Evolutionary conservation across 495 filamentous ascomycete genomes (phyloP).

Genomic region (Hypoxylon subgilvum): DNA sequence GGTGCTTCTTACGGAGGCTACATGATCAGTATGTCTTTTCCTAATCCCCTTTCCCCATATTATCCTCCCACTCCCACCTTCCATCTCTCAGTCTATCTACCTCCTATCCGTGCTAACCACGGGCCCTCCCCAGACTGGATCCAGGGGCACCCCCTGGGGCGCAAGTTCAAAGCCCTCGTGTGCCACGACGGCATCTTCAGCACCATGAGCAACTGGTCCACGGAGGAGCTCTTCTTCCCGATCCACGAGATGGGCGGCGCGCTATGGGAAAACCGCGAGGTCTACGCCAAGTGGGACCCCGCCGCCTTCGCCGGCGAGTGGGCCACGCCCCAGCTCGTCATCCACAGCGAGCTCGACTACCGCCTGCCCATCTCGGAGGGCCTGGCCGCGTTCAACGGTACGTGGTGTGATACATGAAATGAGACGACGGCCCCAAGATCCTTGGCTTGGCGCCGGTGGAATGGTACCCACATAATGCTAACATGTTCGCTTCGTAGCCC

Average conservation of each 20-base stretch:
- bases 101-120: conserved; percentile 23
- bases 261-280: conserved; percentile 73
- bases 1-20: conserved; percentile 89
- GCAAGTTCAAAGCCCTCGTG: conserved; percentile 87
- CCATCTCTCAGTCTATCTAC: too few relatives aligned
- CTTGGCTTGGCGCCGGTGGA: too few relatives aligned
- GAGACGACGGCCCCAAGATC: too few relatives aligned
- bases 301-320: conserved; percentile 68
- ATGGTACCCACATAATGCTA: neutral
- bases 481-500: conserved; percentile 47
- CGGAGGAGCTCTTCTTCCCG: conserved; percentile 89
- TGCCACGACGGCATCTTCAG: conserved; percentile 91
- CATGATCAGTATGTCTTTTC: conserved; percentile 66
- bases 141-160: conserved; percentile 70
- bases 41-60: neutral
- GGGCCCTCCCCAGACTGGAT: conserved; percentile 64
- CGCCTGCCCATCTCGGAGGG: conserved; percentile 83
- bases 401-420: too few relatives aligned
- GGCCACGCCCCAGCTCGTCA: conserved; percentile 85
- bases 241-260: conserved; percentile 81
- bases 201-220: conserved; percentile 73
- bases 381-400: conserved; percentile 77
- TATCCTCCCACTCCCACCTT: neutral
- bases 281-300: conserved; percentile 85
- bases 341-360: conserved; percentile 93